Conservation (phyloP, 306 rosid genomes). For the Cucurbita pepo region DNA sequence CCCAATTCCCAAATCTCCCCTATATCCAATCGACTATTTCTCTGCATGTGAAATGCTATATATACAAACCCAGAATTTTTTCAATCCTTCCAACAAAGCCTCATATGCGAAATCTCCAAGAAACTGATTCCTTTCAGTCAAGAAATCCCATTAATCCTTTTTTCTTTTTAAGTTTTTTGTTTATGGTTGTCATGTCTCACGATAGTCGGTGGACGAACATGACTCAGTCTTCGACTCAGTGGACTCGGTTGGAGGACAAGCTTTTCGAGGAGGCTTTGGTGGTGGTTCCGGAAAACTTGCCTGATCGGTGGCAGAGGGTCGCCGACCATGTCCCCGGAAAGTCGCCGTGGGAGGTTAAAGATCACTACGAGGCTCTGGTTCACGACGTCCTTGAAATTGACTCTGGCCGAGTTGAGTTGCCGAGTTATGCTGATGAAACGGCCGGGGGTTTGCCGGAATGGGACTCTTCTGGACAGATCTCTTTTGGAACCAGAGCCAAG, state of each 20-base stretch:
- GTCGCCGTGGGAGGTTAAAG: conserved; percentile 32
- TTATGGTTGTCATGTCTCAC: conserved; percentile 26
- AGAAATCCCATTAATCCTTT: not conserved
- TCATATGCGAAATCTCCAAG: conserved; percentile 36
- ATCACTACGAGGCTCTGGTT: conserved; percentile 48
- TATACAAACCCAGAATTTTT: not conserved
- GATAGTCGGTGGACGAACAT: conserved; percentile 16
- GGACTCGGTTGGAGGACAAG: conserved; percentile 68
- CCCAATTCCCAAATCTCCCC: not conserved
- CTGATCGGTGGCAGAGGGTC: conserved; percentile 59
- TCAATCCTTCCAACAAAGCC: conserved; percentile 21
- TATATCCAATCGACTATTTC: not conserved
- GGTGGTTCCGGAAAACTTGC: conserved; percentile 29
- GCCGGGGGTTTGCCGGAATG: conserved; percentile 11
- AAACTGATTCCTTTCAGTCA: conserved; percentile 16
- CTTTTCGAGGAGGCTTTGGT: conserved; percentile 64
- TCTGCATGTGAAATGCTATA: not conserved
- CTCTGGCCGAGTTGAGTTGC: conserved; percentile 57
- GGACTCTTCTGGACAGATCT: conserved; percentile 56
- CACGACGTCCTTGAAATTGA: conserved; percentile 64
- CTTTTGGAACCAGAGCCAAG: conserved; percentile 34
- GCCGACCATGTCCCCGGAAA: conserved; percentile 49
- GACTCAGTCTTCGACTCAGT: conserved; percentile 18
- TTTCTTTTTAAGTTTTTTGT: not conserved
- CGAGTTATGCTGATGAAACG: conserved; percentile 46